Evolutionary conservation across 768 basidiomycete genomes (phyloP), one percentile per base, ranked within the genome.

Genomic region (Rhizopogon rudus): DNA sequence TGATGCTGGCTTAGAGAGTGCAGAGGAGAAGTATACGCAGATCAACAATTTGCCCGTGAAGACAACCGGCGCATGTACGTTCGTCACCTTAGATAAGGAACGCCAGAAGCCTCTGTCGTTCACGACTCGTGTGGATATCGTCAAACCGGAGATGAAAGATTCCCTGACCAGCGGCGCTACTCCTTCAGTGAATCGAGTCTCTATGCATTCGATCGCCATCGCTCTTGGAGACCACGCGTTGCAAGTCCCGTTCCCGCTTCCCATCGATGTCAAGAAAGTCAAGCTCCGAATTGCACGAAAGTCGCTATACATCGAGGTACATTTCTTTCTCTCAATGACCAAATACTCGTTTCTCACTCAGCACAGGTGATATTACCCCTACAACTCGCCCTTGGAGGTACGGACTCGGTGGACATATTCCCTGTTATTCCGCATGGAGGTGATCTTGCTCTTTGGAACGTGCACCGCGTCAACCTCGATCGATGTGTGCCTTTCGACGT

Each of bases 241-340:
- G 49, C 46, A 53, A 35, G 54, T 81, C 6, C 7, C 45, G 1
- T 81, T 73, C 43, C 81, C 80, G 0, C 75, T 78, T 44, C 78
- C 79, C 8, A 65, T 83, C 9, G 61, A 74, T 33, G 69, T 70
- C 5, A 56, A 60, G 17, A 67, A 68, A 14, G 51, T 64, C 2
- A 80, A 71, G 59, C 60, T 77, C 9, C 74, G 80, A 5, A 60
- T 84, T 35, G 83, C 83, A 8, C 73, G 83, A 40, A 82, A 79
- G 58, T 84, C 81, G 1, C 71, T 64, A 25, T 85, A 80, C 54
- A 66, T 84, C 4, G 74, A 71, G 63, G 71, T 71, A 22, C 3
- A 64, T 56, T 3, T 17, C 6, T 17, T 0, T 8, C 7, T 16
- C 12, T 35, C 6, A 9, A 12, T 13, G 12, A 4, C 8, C 0